A percentile compares a stretch with the other conserved stretches of the same genome.
Conservation (phyloP, 2,329 filamentous ascomycete species). For the Aureobasidium melanogenum region DNA sequence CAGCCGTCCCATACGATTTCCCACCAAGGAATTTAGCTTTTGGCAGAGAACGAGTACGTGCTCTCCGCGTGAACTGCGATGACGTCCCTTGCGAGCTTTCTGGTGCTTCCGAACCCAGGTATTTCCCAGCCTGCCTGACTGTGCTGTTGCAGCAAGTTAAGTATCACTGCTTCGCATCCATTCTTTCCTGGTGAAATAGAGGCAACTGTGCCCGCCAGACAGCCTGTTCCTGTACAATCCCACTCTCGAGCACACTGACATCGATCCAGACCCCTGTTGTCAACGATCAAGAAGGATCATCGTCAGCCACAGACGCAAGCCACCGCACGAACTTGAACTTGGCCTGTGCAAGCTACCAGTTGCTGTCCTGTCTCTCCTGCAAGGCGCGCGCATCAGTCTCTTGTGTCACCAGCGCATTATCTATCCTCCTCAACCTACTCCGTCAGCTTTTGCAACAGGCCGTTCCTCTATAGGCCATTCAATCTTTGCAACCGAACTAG, state of each 20-base stretch:
- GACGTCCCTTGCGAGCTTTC: neutral
- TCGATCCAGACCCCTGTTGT: neutral
- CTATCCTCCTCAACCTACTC: neutral
- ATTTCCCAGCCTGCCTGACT: neutral
- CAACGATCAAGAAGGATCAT: neutral
- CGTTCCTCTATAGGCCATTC: conserved; percentile 1
- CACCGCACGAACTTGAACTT: neutral
- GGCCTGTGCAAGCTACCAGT: neutral
- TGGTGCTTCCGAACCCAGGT: neutral
- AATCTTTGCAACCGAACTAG: neutral
- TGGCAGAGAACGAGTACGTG: neutral
- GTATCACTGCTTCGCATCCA: too few species aligned
- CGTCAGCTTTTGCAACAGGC: conserved; percentile 1
- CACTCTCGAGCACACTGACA: neutral
- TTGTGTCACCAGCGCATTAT: conserved; percentile 9
- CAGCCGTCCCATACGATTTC: neutral
- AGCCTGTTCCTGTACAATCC: neutral
- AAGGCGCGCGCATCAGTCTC: conserved; percentile 10
- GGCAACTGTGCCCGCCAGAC: neutral
- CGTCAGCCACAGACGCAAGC: conserved; percentile 1
- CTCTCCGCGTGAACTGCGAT: neutral
- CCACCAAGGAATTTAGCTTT: neutral
- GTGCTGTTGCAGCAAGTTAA: neutral
- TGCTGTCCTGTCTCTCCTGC: neutral
- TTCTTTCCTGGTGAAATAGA: too few species aligned